Percentiles rank a stretch among this genome's conserved stretches.
Conservation (phyloP, 2,329 filamentous ascomycete species). For the Alternaria sp. region DNA sequence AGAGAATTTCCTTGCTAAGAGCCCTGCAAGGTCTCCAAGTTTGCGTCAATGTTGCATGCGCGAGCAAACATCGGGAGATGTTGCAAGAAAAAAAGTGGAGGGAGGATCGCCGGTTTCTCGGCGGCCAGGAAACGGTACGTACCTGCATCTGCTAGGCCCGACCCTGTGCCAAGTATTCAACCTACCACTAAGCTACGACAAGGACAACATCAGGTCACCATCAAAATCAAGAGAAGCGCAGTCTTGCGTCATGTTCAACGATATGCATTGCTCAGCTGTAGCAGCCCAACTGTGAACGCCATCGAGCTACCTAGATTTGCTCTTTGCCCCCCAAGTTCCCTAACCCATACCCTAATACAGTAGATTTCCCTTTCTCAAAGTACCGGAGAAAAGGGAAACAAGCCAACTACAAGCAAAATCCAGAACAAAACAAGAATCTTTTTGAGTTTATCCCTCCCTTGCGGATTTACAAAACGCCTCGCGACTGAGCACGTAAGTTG, state of each 20-base stretch:
- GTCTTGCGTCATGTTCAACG: constrained; percentile 11
- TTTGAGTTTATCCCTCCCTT: constrained; percentile 33
- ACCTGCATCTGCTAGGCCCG: constrained; percentile 4
- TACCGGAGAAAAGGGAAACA: constrained; percentile 9
- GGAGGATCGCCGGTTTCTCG: constrained; percentile 7
- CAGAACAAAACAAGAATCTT: constrained; percentile 20
- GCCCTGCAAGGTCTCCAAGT: background rate
- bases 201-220: background rate
- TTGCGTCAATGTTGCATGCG: background rate
- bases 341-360: constrained; percentile 23
- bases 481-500: constrained; percentile 26
- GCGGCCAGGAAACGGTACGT: constrained; percentile 9
- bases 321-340: constrained; percentile 7
- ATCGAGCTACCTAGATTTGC: constrained; percentile 10
- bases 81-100: background rate
- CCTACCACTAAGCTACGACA: background rate
- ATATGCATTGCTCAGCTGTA: constrained; percentile 17
- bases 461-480: constrained; percentile 32
- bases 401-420: constrained; percentile 20
- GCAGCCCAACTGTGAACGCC: constrained; percentile 10
- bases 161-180: constrained; percentile 1
- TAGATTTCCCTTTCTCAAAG: constrained; percentile 10
- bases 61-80: background rate
- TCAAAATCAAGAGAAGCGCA: background rate
- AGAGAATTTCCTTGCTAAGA: background rate